These are phyloP conservation scores for Scortechinia acanthostroma DNA, from an alignment of 2,329 filamentous ascomycete genomes.

Conservation along the genomic window DNA sequence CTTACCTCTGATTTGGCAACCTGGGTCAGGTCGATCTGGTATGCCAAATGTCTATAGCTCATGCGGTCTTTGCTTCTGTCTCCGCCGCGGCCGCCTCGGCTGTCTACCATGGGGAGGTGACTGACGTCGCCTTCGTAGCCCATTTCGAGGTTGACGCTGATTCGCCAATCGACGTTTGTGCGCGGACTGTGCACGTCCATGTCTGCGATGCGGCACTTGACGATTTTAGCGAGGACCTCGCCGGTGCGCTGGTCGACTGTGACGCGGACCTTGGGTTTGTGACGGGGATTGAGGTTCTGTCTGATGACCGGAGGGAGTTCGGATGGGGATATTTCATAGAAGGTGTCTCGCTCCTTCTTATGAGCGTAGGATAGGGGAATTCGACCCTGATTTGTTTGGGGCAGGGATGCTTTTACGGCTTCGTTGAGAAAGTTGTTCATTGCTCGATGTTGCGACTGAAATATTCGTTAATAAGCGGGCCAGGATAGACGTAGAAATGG, in stretches of 20 bases:
- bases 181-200: constrained; percentile 78
- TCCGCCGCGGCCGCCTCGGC: constrained; percentile 28
- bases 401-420: constrained; percentile 48
- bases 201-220: constrained; percentile 84
- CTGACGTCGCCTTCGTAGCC: constrained; percentile 57
- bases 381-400: constrained; percentile 33
- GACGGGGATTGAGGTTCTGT: constrained; percentile 32
- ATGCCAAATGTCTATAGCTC: constrained; percentile 81
- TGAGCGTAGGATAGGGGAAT: constrained; percentile 74
- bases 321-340: constrained; percentile 67
- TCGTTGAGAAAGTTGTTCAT: constrained; percentile 82
- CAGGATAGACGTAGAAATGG: constrained; percentile 4
- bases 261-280: constrained; percentile 40
- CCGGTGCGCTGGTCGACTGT: constrained; percentile 70
- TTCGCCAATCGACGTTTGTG: constrained; percentile 77
- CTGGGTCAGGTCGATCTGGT: constrained; percentile 88
- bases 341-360: constrained; percentile 74
- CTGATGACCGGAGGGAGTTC: constrained; percentile 22
- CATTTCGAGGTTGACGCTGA: constrained; percentile 93
- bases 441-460: constrained; percentile 68
- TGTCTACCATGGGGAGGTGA: constrained; percentile 10
- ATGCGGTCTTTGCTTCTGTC: constrained; percentile 83
- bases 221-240: constrained; percentile 71
- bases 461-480: neutral
- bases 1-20: constrained; percentile 38